Evolutionary conservation across 1,139 yeast species (phyloP).

Genomic region (Protomyces pachydermus): DNA sequence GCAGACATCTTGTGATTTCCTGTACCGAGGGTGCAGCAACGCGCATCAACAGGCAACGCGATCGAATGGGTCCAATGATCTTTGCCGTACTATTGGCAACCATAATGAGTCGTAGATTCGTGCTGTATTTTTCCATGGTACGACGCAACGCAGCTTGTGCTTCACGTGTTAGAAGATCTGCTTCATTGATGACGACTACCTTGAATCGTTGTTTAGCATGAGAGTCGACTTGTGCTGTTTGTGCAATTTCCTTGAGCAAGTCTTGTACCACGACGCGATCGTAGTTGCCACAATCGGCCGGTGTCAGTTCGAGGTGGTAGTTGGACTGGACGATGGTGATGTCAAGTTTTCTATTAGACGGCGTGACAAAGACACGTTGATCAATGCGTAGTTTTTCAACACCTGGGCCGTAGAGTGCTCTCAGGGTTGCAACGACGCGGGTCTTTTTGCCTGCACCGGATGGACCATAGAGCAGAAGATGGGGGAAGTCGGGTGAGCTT

Average conservation of each 20-base stretch:
- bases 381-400: conserved; percentile 52
- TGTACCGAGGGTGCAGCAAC: conserved; percentile 70
- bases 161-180: conserved; percentile 84
- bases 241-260: conserved; percentile 86
- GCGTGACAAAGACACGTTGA: conserved; percentile 60
- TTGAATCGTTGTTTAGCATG: conserved; percentile 63
- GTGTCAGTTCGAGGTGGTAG: conserved; percentile 89
- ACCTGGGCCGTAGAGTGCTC: conserved; percentile 75
- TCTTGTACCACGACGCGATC: conserved; percentile 94
- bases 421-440: conserved; percentile 72
- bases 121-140: conserved; percentile 95
- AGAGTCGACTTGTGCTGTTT: conserved; percentile 86
- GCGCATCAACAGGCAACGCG: conserved; percentile 81
- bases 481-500: conserved; percentile 84
- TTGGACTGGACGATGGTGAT: conserved; percentile 87
- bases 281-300: conserved; percentile 92
- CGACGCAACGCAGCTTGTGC: conserved; percentile 97
- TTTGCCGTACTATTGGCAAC: conserved; percentile 86
- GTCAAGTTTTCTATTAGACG: conserved; percentile 70
- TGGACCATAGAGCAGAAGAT: conserved; percentile 86
- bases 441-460: conserved; percentile 97
- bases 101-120: conserved; percentile 75
- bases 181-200: conserved; percentile 89
- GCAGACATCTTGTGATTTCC: conserved; percentile 56
- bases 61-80: conserved; percentile 87